Evolutionary conservation across 371 early-diverging fungal genomes (phyloP).

Genomic region (Syncephalis fuscata): DNA sequence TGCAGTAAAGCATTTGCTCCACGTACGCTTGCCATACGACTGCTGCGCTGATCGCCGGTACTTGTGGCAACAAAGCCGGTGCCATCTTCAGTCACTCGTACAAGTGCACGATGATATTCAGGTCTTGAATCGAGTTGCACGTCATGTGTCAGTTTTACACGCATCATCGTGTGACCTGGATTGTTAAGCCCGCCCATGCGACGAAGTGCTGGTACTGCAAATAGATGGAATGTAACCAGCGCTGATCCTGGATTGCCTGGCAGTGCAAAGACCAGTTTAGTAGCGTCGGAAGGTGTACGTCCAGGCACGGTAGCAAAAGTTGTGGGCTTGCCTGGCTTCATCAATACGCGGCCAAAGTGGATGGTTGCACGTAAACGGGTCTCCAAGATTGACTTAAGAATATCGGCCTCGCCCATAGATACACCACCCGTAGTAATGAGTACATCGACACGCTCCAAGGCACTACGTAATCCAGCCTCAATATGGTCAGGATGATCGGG

Average conservation of each 20-base stretch:
- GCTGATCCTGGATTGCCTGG: constrained; percentile 93
- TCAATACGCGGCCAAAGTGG: constrained; percentile 75
- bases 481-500: constrained; percentile 42
- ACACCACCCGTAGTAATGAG: constrained; percentile 85
- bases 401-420: constrained; percentile 89
- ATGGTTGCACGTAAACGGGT: constrained; percentile 51
- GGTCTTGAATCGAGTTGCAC: constrained; percentile 62
- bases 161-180: constrained; percentile 23
- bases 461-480: constrained; percentile 22
- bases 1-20: constrained; percentile 63
- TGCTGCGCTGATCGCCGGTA: constrained; percentile 64
- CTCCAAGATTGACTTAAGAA: constrained; percentile 71
- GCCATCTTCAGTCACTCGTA: constrained; percentile 12
- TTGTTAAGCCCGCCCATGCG: constrained; percentile 44
- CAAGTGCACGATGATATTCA: constrained; percentile 63
- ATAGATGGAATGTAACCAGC: constrained; percentile 69
- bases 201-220: constrained; percentile 71
- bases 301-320: constrained; percentile 71
- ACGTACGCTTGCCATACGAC: constrained; percentile 59
- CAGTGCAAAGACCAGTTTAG: constrained; percentile 61
- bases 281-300: constrained; percentile 12
- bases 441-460: constrained; percentile 49
- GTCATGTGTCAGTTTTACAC: constrained; percentile 31
- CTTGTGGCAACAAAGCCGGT: constrained; percentile 31
- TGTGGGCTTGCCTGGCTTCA: constrained; percentile 92